Evolutionary conservation across 2,329 filamentous ascomycete genomes (phyloP), one percentile per base, ranked within the genome.

Genomic region (Penicillium sp.): DNA sequence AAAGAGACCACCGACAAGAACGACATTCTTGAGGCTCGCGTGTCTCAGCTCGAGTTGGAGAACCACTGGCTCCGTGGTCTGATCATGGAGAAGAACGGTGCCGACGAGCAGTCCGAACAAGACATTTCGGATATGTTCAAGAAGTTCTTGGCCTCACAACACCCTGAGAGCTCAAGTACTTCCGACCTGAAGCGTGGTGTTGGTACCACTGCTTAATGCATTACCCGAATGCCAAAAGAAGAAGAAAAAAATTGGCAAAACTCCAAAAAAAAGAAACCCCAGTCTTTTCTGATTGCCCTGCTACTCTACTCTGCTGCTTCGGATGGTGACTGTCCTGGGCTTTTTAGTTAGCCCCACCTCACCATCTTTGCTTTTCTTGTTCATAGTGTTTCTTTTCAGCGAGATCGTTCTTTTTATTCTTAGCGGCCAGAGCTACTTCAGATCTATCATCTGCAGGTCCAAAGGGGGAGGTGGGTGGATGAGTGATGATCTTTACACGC

Each of bases 1-100:
- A 91, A 92, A 75, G 91, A 95, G 61, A 89, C 92, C 76, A 84
- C 82, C 32, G 89, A 93, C 23, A 91, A 91, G 76, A 88, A 92
- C 48, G 78, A 83, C 3, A 78, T 80, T n/a, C 81, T 96, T 4
- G 89, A 95, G 75, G 81, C 81, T 66, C 84, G 84, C 56, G 87
- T 94, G 48, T 82, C 83, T 51, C 86, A 90, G 64, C 81, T 94
- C 26, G 87, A 91, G 76, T 86, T 87, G 61, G 88, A 91, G 76
- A 91, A 91, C 77, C 87, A 88, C 72, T 91, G 88, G 88, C 76
- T 91, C 58, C 89, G 89, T 77, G 87, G 88, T 69, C 76, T 91
- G 47, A 84, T 93, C 47, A 88, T 89, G 53, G 89, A 92, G 73
- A 93, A 92, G 82, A 90, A 90, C 65, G 71, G 67, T 44, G 64